A percentile compares a stretch with the other conserved stretches of the same genome.
These are phyloP conservation scores for Raphanus raphanistrum DNA, from an alignment of 345 rosid genomes.

Conservation along the genomic window DNA sequence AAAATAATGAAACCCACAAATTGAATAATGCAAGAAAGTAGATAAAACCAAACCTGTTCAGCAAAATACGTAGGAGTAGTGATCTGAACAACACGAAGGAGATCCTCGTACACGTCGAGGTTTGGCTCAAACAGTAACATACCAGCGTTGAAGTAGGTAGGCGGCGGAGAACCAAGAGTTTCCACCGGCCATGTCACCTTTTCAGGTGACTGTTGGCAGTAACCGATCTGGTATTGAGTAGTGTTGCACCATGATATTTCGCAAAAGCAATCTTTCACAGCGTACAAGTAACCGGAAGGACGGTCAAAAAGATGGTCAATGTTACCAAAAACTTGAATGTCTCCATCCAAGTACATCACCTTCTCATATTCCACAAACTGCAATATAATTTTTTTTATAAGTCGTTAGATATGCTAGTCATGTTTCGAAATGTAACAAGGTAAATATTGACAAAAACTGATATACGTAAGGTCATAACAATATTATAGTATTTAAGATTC, in stretches of 20 bases:
- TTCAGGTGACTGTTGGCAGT: constrained; percentile 5
- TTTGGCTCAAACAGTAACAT: constrained; percentile 7
- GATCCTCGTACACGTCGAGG: not conserved
- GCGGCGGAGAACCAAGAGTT: not conserved
- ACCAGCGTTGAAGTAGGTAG: not conserved
- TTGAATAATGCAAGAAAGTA: not conserved
- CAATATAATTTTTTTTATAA: not conserved
- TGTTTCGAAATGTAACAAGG: not conserved
- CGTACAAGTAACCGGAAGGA: not conserved
- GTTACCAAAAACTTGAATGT: constrained; percentile 6
- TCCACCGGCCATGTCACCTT: constrained; percentile 4
- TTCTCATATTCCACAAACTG: constrained; percentile 14
- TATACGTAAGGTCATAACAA: too few relatives aligned
- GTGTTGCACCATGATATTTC: not conserved
- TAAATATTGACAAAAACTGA: not conserved
- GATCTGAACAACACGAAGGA: constrained; percentile 2
- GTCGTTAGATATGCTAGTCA: not conserved
- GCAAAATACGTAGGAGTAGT: not conserved
- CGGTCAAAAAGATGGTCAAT: not conserved
- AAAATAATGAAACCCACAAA: not conserved
- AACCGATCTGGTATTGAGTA: not conserved
- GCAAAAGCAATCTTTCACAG: not conserved
- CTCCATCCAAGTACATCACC: constrained; percentile 8
- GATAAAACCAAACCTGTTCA: not conserved
- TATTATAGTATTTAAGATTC: not conserved